Evolutionary conservation across 1,284 basidiomycete genomes (phyloP).

Genomic region (Ustilago xerochloae): DNA sequence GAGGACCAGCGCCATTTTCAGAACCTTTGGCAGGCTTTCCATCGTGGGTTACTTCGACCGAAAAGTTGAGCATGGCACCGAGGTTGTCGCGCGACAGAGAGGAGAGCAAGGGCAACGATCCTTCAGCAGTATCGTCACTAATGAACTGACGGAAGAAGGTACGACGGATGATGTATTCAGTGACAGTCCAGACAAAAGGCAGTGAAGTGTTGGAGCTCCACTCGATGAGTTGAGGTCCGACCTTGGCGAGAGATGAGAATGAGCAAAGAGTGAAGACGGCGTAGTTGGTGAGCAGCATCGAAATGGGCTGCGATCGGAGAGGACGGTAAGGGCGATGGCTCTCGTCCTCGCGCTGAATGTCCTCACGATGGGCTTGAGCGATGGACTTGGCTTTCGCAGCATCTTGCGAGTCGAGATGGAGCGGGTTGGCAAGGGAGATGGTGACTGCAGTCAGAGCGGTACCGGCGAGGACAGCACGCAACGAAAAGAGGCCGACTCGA

Average conservation of each 20-base stretch:
- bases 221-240: conserved; percentile 78
- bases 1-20: conserved; percentile 68
- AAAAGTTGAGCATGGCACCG: conserved; percentile 84
- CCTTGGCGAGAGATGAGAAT: conserved; percentile 80
- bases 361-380: conserved; percentile 29
- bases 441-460: conserved; percentile 25
- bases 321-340: conserved; percentile 36
- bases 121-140: conserved; percentile 82
- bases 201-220: conserved; percentile 73
- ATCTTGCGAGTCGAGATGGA: conserved; percentile 32
- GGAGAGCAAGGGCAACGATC: conserved; percentile 76
- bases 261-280: conserved; percentile 84
- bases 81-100: conserved; percentile 73
- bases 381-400: conserved; percentile 14
- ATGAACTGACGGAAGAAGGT: conserved; percentile 94
- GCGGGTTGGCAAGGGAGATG: conserved; percentile 19
- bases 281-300: conserved; percentile 76
- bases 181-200: conserved; percentile 77
- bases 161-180: conserved; percentile 78
- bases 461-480: conserved; percentile 26
- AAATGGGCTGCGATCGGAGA: conserved; percentile 32
- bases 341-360: conserved; percentile 39
- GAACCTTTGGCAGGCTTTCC: conserved; percentile 72
- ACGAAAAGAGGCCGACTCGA: conserved; percentile 7
- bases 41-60: conserved; percentile 79